Evolutionary conservation across 768 basidiomycete genomes (phyloP), one percentile per base, ranked within the genome.

Genomic region (Leccinum uliginosum): DNA sequence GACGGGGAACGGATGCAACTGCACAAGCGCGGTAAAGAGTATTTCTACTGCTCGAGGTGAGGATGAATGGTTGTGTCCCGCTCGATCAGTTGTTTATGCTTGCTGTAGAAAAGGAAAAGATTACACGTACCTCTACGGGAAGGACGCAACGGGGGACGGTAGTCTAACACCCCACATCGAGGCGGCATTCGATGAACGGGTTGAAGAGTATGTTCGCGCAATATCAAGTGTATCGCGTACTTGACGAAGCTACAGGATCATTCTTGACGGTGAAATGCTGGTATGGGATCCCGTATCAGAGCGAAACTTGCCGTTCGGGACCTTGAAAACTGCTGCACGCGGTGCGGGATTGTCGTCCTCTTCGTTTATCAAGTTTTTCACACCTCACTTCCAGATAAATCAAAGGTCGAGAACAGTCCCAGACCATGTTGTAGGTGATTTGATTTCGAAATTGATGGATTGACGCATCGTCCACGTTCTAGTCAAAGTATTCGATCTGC

Each of bases 261-360:
- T 98, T 48, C 72, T 99, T 14, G 97, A 99, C 63, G 97, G 97
- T 0, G 97, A 99, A 71, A 98, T 99, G 96, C 76, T 99, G 30
- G 96, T 98, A 3, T 98, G 91, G 90, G 97, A 98, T 71, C 96
- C 96, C 0, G 78, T 89, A 3, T 86, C 91, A 1, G 87, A 89
- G 64, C 84, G 91, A 21, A 91, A 92, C 65, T 75, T 97, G 19
- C 92, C 96, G 0, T 98, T 99, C 59, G 97, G 97, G 2, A 90
- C 85, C 0, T 75, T 99, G 50, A 99, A 99, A 73, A 91, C 93
- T 0, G 93, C 93, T 44, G 95, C 95, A 0, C 75, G 88, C 15
- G 90, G 92, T 93, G 57, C 43, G 77, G 59, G 17, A n/a, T 29
- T 14, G 12, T 50, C 3, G 3, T 7, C 21, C n/a, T 38, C 55